Evolutionary conservation across 495 filamentous ascomycete species (phyloP).

Genomic region (Neurospora sp.): DNA sequence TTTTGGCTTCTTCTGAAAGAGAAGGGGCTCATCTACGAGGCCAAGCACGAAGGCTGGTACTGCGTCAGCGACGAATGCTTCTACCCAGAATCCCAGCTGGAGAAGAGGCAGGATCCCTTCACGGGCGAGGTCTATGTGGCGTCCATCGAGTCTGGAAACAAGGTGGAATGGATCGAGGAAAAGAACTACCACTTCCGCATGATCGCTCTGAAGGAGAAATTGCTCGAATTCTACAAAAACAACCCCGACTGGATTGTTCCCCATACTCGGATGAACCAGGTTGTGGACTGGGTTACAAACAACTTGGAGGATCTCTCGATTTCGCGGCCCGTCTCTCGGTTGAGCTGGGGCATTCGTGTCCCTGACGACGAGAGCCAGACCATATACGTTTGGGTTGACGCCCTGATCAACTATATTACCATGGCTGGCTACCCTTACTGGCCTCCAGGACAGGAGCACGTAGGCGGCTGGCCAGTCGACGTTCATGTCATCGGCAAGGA

Average conservation of each 20-base stretch:
- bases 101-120: slow-evolving; percentile 61
- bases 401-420: slow-evolving; percentile 87
- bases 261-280: slow-evolving; percentile 49
- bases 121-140: slow-evolving; percentile 77
- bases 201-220: slow-evolving; percentile 61
- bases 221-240: slow-evolving; percentile 67
- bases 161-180: slow-evolving; percentile 93
- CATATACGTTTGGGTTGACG: slow-evolving; percentile 97
- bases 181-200: slow-evolving; percentile 91
- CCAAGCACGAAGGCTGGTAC: slow-evolving; percentile 92
- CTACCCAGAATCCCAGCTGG: slow-evolving; percentile 67
- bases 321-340: slow-evolving; percentile 66
- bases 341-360: slow-evolving; percentile 85
- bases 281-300: slow-evolving; percentile 56
- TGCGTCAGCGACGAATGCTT: slow-evolving; percentile 94
- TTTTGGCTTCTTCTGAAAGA: slow-evolving; percentile 76
- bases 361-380: slow-evolving; percentile 78
- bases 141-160: slow-evolving; percentile 77
- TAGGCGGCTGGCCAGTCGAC: slow-evolving; percentile 78
- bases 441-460: slow-evolving; percentile 43
- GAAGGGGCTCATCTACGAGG: slow-evolving; percentile 69
- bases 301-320: slow-evolving; percentile 80
- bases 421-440: slow-evolving; percentile 74
- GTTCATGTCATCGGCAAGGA: slow-evolving; percentile 93
- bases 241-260: slow-evolving; percentile 68